Evolutionary conservation across 495 filamentous ascomycete genomes (phyloP), one percentile per base, ranked within the genome.

Genomic region (Extremus antarcticus): DNA sequence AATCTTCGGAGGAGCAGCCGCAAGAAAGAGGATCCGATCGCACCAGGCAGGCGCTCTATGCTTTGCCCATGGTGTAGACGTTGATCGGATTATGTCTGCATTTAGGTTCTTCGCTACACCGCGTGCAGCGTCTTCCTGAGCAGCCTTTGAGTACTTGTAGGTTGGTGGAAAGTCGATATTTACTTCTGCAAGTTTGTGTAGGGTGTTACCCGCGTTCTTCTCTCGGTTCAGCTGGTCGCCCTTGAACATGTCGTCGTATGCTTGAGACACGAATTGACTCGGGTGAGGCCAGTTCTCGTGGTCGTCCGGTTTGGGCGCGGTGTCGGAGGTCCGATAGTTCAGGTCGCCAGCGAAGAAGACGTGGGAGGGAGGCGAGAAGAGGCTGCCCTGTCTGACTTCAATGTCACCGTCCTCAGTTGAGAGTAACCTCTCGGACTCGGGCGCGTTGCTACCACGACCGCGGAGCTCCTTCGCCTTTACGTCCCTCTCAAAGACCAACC

Each of bases 1-100:
- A 0, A 83, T 66, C 21, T 68, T 69, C 46, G 65, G 48, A 8
- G 47, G 15, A 4, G 58, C 46, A 0, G 63, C 40, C 15, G 60
- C 57, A 15, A 88, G 74, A 63, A 80, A 96, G 17, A 98, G 71
- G 41, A 98, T 83, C 13, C 92, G 81, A 67, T 98, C 92, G 58
- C 88, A 94, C 91, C 92, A 98, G 63, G 85, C 85, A 0, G 92
- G 92, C 80, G 84, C 95, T 39, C 92, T 82, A 63, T 87, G 82
- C 43, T 68, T 71, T 22, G 88, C 82, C 80, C 88, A 95, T n/a
- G n/a, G n/a, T n/a, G n/a, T n/a, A n/a, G n/a, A n/a, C n/a, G n/a
- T n/a, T n/a, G n/a, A n/a, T n/a, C n/a, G n/a, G n/a, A n/a, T n/a
- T n/a, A n/a, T 38, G 71, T 68, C 87, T 88, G 94, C 16, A 76